Evolutionary conservation across 306 rosid genomes (phyloP), one percentile per base, ranked within the genome.

Genomic region (Cicer yamashitae): DNA sequence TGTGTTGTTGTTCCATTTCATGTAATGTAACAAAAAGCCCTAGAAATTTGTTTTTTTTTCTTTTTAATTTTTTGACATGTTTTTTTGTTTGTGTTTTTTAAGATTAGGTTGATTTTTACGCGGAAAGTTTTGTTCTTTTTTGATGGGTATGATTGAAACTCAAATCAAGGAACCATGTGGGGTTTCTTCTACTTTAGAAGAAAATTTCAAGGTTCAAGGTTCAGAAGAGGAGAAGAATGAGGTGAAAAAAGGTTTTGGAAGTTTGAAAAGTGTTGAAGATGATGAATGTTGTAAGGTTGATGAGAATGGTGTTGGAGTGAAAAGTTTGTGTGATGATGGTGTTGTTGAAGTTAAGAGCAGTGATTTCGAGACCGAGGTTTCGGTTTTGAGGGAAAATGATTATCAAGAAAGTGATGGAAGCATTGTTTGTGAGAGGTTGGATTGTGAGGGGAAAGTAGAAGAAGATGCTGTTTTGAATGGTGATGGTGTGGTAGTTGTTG

Each of bases 61-160:
- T 61, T 18, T 22, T 40, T 10, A 2, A 30, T 30, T 30, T 44
- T 22, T 69, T 78, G 41, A 34, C 76, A 2, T 50, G 44, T 18
- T 17, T 48, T 77, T 65, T 62, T 38, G 74, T 41, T 34, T 64
- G 56, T 77, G 48, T 30, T 60, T 67, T 50, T 44, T 3, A 78
- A 41, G 57, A 15, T 51, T 77, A 76, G 82, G 75, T 80, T 84
- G 83, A 63, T 88, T 83, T 85, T 77, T 75, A 20, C 4, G 78
- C 20, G 77, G 56, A 72, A 82, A 71, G 54, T 13, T 18, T 37
- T 48, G 71, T 45, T 75, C 64, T 78, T 59, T 79, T 75, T 73
- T 71, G 66, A 90, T 90, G 97, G 91, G 87, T 20, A 86, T 58
- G 34, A 84, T 83, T 52, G 88, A 85, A 77, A 84, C 83, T 38